These are phyloP conservation scores for Salvia sclarea DNA, from an alignment of 305 asterid genomes.

Conservation along the genomic window DNA sequence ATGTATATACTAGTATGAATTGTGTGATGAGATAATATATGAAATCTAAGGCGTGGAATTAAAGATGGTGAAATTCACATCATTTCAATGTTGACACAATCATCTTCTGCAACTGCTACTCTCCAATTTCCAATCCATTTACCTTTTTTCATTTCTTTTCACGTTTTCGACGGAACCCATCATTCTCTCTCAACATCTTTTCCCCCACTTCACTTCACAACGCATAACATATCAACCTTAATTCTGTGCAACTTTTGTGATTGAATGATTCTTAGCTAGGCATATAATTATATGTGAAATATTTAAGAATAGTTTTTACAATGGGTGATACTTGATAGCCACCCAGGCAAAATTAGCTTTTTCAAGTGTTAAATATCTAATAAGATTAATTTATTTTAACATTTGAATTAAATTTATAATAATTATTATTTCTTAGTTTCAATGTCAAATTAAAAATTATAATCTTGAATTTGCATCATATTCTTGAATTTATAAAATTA, in stretches of 20 bases:
- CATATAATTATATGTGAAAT: neutral
- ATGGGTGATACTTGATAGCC: too few relatives aligned
- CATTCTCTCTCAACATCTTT: neutral
- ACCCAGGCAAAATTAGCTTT: too few relatives aligned
- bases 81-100: conserved; percentile 39
- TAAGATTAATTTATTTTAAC: too few relatives aligned
- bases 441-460: too few relatives aligned
- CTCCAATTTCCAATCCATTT: conserved; percentile 19
- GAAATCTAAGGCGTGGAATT: neutral
- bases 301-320: too few relatives aligned
- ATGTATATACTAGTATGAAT: neutral
- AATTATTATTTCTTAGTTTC: too few relatives aligned
- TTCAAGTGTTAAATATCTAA: too few relatives aligned
- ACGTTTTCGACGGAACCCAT: neutral
- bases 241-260: neutral
- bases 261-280: too few relatives aligned
- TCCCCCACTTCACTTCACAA: neutral
- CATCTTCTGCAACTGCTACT: conserved; percentile 18
- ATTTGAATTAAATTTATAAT: too few relatives aligned
- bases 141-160: neutral
- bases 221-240: neutral
- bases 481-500: too few relatives aligned
- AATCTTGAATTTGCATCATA: too few relatives aligned
- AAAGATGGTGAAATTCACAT: conserved; percentile 38
- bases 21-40: neutral